Conservation (phyloP, 805 yeast species). For the Ogataea saltuana region DNA sequence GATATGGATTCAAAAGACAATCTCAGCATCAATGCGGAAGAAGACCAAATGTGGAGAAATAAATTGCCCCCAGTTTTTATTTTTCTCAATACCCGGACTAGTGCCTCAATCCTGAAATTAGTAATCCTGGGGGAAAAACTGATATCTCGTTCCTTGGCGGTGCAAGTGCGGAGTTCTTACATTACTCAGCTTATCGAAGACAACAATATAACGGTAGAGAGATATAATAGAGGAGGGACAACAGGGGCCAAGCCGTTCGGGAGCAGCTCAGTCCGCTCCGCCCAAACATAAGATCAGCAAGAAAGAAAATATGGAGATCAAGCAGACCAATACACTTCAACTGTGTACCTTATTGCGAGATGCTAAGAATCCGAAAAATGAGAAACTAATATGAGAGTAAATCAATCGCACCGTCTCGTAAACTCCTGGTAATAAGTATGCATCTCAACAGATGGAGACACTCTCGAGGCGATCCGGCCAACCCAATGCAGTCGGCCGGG, state of each 20-base stretch:
- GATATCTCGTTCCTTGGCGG: no score
- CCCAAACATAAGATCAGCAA: slow-evolving; percentile 4
- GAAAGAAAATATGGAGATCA: slow-evolving; percentile 1
- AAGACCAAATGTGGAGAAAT: not conserved
- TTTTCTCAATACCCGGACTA: not conserved
- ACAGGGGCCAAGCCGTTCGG: not conserved
- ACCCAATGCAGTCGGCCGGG: no score
- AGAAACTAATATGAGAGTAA: not conserved
- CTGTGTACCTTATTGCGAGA: no score
- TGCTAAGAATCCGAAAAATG: not conserved
- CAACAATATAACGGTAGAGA: not conserved
- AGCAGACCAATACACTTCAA: no score
- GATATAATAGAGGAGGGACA: slow-evolving; percentile 1
- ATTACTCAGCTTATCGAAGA: not conserved
- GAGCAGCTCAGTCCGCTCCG: not conserved
- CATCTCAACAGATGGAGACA: not conserved
- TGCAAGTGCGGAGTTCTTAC: not conserved
- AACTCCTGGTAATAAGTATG: no score
- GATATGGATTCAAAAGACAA: not conserved
- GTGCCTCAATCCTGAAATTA: no score
- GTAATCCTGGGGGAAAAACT: no score
- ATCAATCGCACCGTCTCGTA: slow-evolving; percentile 4
- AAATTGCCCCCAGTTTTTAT: not conserved
- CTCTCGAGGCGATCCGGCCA: no score
- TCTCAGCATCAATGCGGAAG: not conserved